Evolutionary conservation across 1,284 basidiomycete genomes (phyloP).

Genomic region (Tilletia walkeri): DNA sequence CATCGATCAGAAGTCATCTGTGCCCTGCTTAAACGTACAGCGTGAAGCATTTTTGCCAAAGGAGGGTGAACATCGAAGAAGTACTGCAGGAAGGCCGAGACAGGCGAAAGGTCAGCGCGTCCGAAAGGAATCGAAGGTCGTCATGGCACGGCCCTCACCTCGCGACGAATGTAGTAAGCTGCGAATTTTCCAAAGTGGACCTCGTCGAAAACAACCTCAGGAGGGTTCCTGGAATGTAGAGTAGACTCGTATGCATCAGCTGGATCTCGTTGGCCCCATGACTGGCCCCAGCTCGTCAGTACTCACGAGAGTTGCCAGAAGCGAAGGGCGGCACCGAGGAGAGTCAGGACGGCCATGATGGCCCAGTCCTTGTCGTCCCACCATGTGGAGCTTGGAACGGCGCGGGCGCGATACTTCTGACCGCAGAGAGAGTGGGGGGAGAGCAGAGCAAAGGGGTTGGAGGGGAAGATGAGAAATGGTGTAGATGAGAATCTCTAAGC

Average conservation of each 20-base stretch:
- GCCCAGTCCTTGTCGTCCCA: conserved; percentile 17
- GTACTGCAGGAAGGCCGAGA: conserved; percentile 64
- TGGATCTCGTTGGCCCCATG: not conserved
- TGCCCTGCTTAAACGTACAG: conserved; percentile 7
- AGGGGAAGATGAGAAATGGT: too few species aligned
- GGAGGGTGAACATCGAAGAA: conserved; percentile 99
- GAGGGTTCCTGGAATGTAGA: conserved; percentile 28
- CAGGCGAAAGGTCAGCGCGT: not conserved
- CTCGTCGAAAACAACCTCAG: conserved; percentile 55
- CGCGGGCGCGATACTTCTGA: not conserved
- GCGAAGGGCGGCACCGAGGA: conserved; percentile 16
- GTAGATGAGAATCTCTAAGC: not conserved
- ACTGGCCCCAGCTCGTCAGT: not conserved
- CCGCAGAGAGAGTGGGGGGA: not conserved
- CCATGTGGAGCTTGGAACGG: conserved; percentile 7
- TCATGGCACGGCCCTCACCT: conserved; percentile 20
- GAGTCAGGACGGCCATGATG: conserved; percentile 32
- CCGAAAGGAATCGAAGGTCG: not conserved
- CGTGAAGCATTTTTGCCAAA: conserved; percentile 55
- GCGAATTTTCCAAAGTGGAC: conserved; percentile 56
- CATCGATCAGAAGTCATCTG: not conserved
- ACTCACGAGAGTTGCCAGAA: conserved; percentile 14
- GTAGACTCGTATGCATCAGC: too few species aligned
- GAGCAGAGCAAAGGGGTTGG: not conserved
- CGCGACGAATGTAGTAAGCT: conserved; percentile 50